These are phyloP conservation scores for Asterophora lycoperdoides DNA, from an alignment of 768 basidiomycete species.

Conservation along the genomic window DNA sequence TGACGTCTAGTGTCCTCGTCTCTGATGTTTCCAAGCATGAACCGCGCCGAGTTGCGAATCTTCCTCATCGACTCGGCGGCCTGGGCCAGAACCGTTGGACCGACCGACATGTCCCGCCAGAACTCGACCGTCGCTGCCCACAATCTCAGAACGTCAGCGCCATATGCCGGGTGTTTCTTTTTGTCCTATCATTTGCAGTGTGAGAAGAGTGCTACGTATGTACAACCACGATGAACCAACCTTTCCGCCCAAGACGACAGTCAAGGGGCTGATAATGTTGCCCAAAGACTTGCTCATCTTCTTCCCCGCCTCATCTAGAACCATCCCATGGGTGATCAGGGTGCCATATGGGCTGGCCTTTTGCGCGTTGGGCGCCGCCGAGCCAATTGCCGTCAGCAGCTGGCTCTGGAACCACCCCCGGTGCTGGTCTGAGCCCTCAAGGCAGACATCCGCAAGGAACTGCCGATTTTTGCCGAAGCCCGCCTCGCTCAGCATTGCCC, in stretches of 20 bases:
- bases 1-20: constrained; percentile 26
- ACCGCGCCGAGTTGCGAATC: constrained; percentile 81
- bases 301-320: constrained; percentile 82
- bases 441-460: constrained; percentile 74
- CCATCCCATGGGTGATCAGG: constrained; percentile 95
- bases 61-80: constrained; percentile 74
- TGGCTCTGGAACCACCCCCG: constrained; percentile 99
- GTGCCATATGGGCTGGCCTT: constrained; percentile 60
- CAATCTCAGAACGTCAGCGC: constrained; percentile 79
- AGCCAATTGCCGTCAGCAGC: constrained; percentile 74
- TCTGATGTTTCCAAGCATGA: constrained; percentile 77
- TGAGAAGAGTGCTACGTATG: constrained; percentile 1
- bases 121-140: constrained; percentile 94
- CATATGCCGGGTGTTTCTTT: constrained; percentile 74
- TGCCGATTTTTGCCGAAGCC: constrained; percentile 29
- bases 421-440: constrained; percentile 97
- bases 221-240: constrained; percentile 37
- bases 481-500: constrained; percentile 66
- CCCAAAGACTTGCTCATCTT: constrained; percentile 99
- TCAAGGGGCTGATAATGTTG: constrained; percentile 84
- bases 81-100: constrained; percentile 71
- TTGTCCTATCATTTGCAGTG: constrained; percentile 41
- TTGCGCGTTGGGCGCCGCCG: constrained; percentile 28
- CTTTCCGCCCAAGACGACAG: constrained; percentile 71
- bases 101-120: constrained; percentile 83